A percentile compares a stretch with the other conserved stretches of the same genome.
These are phyloP conservation scores for Sporothrix dimorphospora DNA, from an alignment of 2,329 filamentous ascomycete species.

Conservation along the genomic window DNA sequence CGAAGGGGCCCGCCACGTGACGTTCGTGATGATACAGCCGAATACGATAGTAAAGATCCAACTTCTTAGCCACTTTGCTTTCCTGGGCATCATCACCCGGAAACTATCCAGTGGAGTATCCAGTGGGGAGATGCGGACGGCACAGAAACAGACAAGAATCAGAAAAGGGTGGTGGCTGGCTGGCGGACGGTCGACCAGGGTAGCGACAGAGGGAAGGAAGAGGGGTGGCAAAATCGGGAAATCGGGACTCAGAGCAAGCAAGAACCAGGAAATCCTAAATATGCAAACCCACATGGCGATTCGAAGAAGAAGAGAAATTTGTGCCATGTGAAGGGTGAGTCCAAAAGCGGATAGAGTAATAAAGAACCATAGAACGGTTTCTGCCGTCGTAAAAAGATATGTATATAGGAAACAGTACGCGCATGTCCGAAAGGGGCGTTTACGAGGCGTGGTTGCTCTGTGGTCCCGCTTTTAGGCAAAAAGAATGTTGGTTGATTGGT, in stretches of 20 bases:
- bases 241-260: neutral
- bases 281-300: neutral
- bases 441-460: neutral
- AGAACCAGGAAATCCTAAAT: neutral
- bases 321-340: neutral
- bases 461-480: slow-evolving; percentile 17
- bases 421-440: neutral
- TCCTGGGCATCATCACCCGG: neutral
- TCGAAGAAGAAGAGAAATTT: neutral
- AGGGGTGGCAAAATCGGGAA: neutral
- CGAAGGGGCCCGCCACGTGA: neutral
- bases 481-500: slow-evolving; percentile 25
- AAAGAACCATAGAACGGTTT: neutral
- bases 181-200: neutral
- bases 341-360: neutral
- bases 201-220: no score
- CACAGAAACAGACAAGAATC: neutral
- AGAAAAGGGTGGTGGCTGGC: neutral
- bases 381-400: neutral
- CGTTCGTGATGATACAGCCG: neutral
- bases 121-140: slow-evolving; percentile 16
- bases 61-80: neutral
- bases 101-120: neutral
- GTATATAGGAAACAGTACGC: neutral
- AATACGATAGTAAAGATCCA: neutral